Conservation (phyloP, 2,329 filamentous ascomycete genomes). For the Fusarium fracticaudum region DNA sequence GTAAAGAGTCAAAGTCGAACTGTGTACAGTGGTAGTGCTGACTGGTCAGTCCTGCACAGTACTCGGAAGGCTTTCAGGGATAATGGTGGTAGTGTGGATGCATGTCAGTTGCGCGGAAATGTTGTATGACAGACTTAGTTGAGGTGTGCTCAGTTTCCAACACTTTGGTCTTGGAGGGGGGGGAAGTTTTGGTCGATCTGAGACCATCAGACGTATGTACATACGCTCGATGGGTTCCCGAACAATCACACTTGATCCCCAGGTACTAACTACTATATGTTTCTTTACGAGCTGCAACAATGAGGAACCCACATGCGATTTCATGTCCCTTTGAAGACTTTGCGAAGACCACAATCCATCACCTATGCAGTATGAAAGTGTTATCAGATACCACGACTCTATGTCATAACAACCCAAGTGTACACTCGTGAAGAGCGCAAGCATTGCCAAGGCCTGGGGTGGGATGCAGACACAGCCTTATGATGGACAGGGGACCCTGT, state of each 20-base stretch:
- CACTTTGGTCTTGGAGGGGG: slow-evolving; percentile 35
- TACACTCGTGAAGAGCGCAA: slow-evolving; percentile 23
- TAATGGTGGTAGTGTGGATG: slow-evolving; percentile 12
- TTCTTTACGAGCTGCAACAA: neutral
- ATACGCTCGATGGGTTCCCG: neutral
- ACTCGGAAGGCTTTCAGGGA: slow-evolving; percentile 11
- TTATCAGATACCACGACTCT: neutral
- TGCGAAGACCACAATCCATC: neutral
- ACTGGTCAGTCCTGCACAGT: slow-evolving; percentile 5
- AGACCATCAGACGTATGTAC: slow-evolving; percentile 9
- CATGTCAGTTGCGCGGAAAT: slow-evolving; percentile 21
- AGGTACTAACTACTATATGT: neutral
- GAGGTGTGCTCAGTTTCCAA: slow-evolving; percentile 35
- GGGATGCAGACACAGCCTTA: slow-evolving; percentile 39
- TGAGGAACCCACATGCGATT: neutral
- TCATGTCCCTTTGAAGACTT: neutral
- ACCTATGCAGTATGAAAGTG: neutral
- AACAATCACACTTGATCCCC: neutral
- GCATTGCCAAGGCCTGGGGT: slow-evolving; percentile 32
- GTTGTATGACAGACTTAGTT: slow-evolving; percentile 19
- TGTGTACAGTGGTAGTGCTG: neutral
- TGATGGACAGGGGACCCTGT: slow-evolving; percentile 27
- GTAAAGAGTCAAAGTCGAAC: neutral
- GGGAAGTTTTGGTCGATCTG: slow-evolving; percentile 31
- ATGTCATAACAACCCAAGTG: neutral